phyloP scores from a whole-genome alignment of 1,284 basidiomycete species.

The Cutaneotrichosporon daszewskae region DNA sequence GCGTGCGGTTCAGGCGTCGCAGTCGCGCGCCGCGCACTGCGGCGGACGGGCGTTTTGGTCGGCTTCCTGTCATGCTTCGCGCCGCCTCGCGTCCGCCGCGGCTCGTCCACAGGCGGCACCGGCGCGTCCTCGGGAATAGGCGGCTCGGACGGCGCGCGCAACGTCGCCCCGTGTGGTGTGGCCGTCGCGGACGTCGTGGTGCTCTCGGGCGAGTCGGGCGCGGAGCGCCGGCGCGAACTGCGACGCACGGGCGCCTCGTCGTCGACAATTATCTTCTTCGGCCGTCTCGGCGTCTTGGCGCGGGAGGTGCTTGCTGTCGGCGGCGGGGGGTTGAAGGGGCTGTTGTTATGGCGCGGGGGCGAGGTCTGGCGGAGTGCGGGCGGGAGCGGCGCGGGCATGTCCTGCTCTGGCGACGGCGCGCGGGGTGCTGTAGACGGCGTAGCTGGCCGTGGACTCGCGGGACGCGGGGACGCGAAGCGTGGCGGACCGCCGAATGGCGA shows the following conservation, averaged over 20 bases:
- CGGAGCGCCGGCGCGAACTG: slow-evolving; percentile 5
- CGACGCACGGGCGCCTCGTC: slow-evolving; percentile 7
- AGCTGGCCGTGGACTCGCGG: background rate
- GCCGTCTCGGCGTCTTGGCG: slow-evolving; percentile 1
- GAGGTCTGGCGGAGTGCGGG: background rate
- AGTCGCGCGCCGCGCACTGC: slow-evolving; percentile 12
- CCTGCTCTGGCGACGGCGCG: background rate
- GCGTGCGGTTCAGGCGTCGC: background rate
- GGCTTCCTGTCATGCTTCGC: background rate
- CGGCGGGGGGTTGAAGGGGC: background rate
- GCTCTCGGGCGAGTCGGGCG: background rate
- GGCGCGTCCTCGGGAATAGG: slow-evolving; percentile 14
- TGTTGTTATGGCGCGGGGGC: background rate
- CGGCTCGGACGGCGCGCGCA: slow-evolving; percentile 13
- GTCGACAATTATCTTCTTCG: slow-evolving; percentile 6
- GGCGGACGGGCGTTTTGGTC: slow-evolving; percentile 1
- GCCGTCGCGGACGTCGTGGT: too few species aligned
- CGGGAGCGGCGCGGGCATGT: background rate
- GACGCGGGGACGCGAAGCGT: slow-evolving; percentile 22
- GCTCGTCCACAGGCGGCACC: slow-evolving; percentile 1
- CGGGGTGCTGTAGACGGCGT: slow-evolving; percentile 23
- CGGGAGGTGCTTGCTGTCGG: background rate
- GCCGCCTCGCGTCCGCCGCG: slow-evolving; percentile 1
- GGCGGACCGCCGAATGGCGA: slow-evolving; percentile 42
- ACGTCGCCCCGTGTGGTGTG: background rate